These are phyloP conservation scores for Lasiosphaeria hispida DNA, from an alignment of 495 filamentous ascomycete species.

Conservation along the genomic window DNA sequence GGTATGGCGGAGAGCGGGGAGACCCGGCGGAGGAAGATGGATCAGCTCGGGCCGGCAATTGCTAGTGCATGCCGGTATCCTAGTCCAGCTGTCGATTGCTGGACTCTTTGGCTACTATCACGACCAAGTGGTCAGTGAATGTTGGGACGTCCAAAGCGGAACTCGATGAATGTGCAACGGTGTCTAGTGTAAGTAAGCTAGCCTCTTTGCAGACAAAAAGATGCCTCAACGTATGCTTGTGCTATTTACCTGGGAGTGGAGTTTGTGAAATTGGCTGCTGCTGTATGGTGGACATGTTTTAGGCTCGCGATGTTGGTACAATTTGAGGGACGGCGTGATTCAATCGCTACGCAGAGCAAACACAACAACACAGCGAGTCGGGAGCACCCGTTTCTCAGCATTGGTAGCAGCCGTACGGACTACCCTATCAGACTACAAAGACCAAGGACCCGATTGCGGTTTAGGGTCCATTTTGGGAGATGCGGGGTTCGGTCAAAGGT, in stretches of 20 bases:
- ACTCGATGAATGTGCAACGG: neutral
- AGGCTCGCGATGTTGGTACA: neutral
- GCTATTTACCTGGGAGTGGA: too few relatives aligned
- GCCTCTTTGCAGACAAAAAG: neutral
- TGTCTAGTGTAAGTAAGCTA: slow-evolving; percentile 3
- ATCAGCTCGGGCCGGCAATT: slow-evolving; percentile 24
- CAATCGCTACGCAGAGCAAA: too few relatives aligned
- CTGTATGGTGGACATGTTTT: too few relatives aligned
- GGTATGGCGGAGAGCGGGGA: neutral
- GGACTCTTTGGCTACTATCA: slow-evolving; percentile 20
- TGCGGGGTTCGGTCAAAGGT: too few relatives aligned
- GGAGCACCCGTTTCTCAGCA: too few relatives aligned
- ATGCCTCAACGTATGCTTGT: too few relatives aligned
- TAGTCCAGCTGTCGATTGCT: slow-evolving; percentile 17
- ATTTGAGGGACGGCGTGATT: too few relatives aligned
- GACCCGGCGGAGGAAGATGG: slow-evolving; percentile 13
- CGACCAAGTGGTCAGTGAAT: slow-evolving; percentile 31
- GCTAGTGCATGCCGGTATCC: slow-evolving; percentile 31
- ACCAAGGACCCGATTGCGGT: too few relatives aligned
- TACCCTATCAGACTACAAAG: too few relatives aligned
- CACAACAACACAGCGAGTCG: too few relatives aligned
- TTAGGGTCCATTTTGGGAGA: too few relatives aligned
- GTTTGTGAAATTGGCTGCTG: neutral
- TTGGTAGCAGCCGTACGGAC: too few relatives aligned
- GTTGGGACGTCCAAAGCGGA: neutral